Base-by-base conservation (phyloP, 768 basidiomycete species). In the Xerocomellus chrysenteron region DNA sequence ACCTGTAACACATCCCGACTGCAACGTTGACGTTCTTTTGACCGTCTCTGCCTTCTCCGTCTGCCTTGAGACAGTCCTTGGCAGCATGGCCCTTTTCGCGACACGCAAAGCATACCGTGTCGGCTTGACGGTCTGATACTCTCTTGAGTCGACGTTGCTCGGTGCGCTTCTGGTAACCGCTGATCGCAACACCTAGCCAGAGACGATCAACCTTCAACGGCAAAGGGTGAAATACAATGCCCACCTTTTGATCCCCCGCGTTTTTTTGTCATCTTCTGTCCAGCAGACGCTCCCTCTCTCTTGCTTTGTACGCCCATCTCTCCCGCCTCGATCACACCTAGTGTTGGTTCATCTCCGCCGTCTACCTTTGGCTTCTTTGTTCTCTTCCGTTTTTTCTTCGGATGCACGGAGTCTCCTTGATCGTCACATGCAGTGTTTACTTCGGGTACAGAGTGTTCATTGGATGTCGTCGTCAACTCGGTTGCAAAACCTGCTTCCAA, bases 81-180 rank as follows among this genome's bases (percentile, higher is more conserved):
- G 93, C 93, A 2, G 87, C 77, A 66, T 98, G 94, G 0, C 94
- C 94, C 58, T 79, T 83, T 65, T 85, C 78, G 50, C 94, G 82
- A 75, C 94, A 98, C 3, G 88, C 89, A 70, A 94, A 95, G 68
- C 94, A 97, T 7, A 82, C 85, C 2, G 86, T 93, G 3, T 75
- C 70, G 10, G 78, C 74, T 13, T 78, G 62, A 42, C 83, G 81
- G 46, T 87, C 82, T 3, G 80, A 67, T 49, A 83, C 81, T 37
- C 93, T 84, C 60, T 82, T 80, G 50, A 85, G 65, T 14, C 92
- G 81, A 47, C 94, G 78, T 19, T 74, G 63, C 65, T 95, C 92
- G 4, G 80, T 75, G 26, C 72, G 70, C 53, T 50, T 61, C n/a
- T 59, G 21, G 58, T 57, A 65, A 13, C 68, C 68, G 35, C 56